phyloP scores from a whole-genome alignment of 169 alveolate genomes.

The Fabrea salina region DNA sequence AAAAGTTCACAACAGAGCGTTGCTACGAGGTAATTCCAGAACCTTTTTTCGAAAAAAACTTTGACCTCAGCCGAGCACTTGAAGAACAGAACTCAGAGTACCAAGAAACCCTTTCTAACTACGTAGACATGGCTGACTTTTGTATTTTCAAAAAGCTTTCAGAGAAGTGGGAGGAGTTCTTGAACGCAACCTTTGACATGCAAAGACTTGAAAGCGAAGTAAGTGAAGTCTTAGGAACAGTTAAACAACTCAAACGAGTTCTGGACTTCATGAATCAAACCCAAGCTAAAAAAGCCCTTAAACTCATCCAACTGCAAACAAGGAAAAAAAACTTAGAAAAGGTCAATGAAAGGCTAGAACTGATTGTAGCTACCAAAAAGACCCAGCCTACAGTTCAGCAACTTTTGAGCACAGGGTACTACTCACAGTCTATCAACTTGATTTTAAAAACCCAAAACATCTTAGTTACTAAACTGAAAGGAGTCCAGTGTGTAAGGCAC shows the following conservation, averaged over 20 bases:
- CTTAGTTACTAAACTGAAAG: not conserved
- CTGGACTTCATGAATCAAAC: not conserved
- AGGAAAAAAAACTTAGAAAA: not conserved
- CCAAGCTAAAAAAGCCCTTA: not conserved
- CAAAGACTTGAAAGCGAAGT: not conserved
- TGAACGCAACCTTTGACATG: not conserved
- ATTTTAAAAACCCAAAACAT: constrained; percentile 3
- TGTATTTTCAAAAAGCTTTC: constrained; percentile 17
- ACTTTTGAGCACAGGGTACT: not conserved
- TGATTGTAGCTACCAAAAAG: not conserved
- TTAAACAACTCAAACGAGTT: not conserved
- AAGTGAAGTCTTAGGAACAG: not conserved
- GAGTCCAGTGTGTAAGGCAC: not conserved
- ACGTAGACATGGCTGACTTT: not conserved
- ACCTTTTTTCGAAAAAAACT: not conserved
- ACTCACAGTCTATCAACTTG: not conserved
- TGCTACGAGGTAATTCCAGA: not conserved
- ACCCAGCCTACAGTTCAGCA: not conserved
- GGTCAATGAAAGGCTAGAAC: not conserved
- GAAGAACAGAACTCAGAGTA: not conserved
- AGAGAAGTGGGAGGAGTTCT: not conserved
- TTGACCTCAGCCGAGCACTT: not conserved
- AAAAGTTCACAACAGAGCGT: not conserved
- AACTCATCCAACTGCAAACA: not conserved
- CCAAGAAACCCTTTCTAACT: not conserved